Conservation (phyloP, 805 yeast genomes). For the Clavispora phyllophila region DNA sequence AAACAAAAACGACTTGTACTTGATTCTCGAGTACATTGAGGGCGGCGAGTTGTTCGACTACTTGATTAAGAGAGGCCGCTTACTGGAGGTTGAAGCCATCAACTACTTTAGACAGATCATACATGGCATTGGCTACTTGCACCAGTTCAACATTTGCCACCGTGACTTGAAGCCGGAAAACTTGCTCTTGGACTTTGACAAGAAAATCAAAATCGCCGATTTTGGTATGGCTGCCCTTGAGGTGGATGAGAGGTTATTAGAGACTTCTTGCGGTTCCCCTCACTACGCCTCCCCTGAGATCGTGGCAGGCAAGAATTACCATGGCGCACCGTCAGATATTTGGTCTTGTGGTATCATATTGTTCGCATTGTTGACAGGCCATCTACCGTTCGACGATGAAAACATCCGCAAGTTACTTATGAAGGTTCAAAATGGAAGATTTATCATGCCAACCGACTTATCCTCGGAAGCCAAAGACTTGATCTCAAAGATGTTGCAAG, state of each 20-base stretch:
- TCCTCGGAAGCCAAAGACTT: constrained; percentile 85
- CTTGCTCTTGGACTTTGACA: constrained; percentile 70
- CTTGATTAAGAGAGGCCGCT: constrained; percentile 79
- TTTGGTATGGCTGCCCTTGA: constrained; percentile 99
- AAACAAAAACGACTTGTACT: constrained; percentile 72
- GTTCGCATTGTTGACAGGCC: constrained; percentile 90
- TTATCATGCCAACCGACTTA: constrained; percentile 73
- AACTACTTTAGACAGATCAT: constrained; percentile 84
- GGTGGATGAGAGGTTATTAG: constrained; percentile 71
- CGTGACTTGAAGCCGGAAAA: constrained; percentile 85
- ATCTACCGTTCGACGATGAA: constrained; percentile 95
- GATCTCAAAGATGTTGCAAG: constrained; percentile 72
- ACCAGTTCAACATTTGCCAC: constrained; percentile 81
- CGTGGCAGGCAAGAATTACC: constrained; percentile 90
- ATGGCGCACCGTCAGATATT: constrained; percentile 94
- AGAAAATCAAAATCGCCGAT: constrained; percentile 93
- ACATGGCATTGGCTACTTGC: constrained; percentile 78
- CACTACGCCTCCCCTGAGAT: constrained; percentile 98
- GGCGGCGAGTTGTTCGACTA: constrained; percentile 96
- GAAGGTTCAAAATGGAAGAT: constrained; percentile 89
- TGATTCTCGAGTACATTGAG: constrained; percentile 91
- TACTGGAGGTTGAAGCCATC: constrained; percentile 87
- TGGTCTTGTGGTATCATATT: constrained; percentile 98
- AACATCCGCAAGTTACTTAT: constrained; percentile 80
- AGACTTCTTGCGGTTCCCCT: constrained; percentile 97